Evolutionary conservation across 371 early-diverging fungal genomes (phyloP).

Genomic region (Mortierella sp.): DNA sequence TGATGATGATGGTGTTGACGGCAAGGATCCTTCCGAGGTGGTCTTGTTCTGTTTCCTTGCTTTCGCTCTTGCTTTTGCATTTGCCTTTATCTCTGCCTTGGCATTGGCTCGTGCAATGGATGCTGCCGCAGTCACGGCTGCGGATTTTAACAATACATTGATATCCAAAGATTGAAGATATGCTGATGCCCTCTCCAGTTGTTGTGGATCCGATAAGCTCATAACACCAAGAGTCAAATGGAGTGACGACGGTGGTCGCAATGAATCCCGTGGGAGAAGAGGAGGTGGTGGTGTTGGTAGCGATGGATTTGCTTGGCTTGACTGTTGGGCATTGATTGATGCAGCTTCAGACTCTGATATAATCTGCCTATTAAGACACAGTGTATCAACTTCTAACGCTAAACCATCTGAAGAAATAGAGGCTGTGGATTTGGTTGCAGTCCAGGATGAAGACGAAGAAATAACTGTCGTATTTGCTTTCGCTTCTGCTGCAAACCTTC

Average conservation of each 20-base stretch:
- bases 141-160: not conserved
- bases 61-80: not conserved
- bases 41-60: not conserved
- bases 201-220: slow-evolving; percentile 4
- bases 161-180: slow-evolving; percentile 11
- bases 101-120: not conserved
- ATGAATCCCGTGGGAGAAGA: slow-evolving; percentile 10
- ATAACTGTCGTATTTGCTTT: not conserved
- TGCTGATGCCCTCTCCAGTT: not conserved
- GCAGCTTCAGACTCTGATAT: not conserved
- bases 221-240: slow-evolving; percentile 21
- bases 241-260: slow-evolving; percentile 1
- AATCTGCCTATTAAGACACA: not conserved
- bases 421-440: not conserved
- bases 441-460: not conserved
- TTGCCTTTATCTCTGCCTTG: not conserved
- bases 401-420: not conserved
- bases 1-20: not conserved
- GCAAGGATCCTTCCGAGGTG: not conserved
- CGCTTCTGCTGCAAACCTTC: slow-evolving; percentile 15
- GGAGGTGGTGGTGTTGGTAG: not conserved
- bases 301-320: not conserved
- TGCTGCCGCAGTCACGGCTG: slow-evolving; percentile 1
- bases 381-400: not conserved
- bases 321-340: not conserved